These are phyloP conservation scores for Solanum hybrid DNA, from an alignment of 305 asterid genomes.

Conservation along the genomic window DNA sequence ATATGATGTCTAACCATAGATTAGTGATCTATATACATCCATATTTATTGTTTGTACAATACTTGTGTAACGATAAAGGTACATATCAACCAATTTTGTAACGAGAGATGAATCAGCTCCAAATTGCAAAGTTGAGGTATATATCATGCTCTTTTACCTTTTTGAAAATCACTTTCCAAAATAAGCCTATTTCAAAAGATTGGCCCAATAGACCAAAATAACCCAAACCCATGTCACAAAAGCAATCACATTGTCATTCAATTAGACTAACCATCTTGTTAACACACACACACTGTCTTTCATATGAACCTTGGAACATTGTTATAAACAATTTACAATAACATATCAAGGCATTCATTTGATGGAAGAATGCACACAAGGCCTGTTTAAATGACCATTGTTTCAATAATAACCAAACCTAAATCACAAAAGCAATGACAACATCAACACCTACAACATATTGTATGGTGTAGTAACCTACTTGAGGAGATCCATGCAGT, in stretches of 20 bases:
- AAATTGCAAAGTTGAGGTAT: too few relatives aligned
- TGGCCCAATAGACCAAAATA: not conserved
- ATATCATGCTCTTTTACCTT: not conserved
- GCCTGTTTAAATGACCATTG: not conserved
- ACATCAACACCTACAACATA: not conserved
- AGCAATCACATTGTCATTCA: not conserved
- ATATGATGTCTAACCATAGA: not conserved
- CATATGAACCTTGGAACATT: not conserved
- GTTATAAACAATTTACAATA: not conserved
- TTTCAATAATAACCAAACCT: conserved; percentile 2
- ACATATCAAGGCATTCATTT: not conserved
- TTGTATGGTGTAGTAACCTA: not conserved
- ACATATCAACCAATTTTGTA: too few relatives aligned
- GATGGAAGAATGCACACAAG: not conserved
- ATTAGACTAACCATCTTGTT: not conserved
- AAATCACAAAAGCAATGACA: not conserved
- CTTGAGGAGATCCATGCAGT: not conserved
- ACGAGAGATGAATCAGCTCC: too few relatives aligned
- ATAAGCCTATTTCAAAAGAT: not conserved
- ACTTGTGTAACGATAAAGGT: too few relatives aligned
- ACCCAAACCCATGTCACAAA: not conserved
- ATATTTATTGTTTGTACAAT: not conserved
- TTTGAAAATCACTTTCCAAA: not conserved
- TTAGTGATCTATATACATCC: not conserved
- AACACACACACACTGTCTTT: not conserved